Conservation (phyloP, 805 yeast genomes). For the Nakazawaea ambrosiae region DNA sequence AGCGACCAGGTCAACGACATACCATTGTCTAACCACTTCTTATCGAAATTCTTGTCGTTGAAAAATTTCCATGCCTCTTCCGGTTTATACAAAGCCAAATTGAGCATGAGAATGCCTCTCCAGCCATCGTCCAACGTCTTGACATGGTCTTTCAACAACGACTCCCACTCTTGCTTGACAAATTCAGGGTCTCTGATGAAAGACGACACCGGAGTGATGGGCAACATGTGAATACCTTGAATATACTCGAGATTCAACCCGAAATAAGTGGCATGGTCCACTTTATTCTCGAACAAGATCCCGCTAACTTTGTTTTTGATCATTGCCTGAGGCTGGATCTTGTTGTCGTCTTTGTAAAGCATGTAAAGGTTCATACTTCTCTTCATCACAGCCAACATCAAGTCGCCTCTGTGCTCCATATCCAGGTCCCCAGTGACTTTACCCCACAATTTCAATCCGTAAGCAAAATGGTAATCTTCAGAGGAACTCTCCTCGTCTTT, state of each 20-base stretch:
- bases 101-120: conserved; percentile 70
- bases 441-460: conserved; percentile 57
- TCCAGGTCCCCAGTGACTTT: conserved; percentile 40
- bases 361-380: conserved; percentile 44
- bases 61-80: conserved; percentile 55
- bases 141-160: conserved; percentile 38
- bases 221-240: conserved; percentile 69
- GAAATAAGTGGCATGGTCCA: conserved; percentile 65
- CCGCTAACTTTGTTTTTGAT: conserved; percentile 62
- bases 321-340: conserved; percentile 43
- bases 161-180: conserved; percentile 63
- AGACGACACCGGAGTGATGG: conserved; percentile 60
- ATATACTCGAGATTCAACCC: conserved; percentile 61
- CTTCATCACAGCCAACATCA: conserved; percentile 52
- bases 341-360: conserved; percentile 42
- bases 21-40: conserved; percentile 65
- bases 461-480: conserved; percentile 62
- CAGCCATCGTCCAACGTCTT: conserved; percentile 60
- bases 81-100: conserved; percentile 72
- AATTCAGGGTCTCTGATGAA: conserved; percentile 49
- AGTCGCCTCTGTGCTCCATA: conserved; percentile 46
- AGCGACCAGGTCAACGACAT: conserved; percentile 86
- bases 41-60: conserved; percentile 44
- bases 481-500: conserved; percentile 67
- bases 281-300: conserved; percentile 59